These are phyloP conservation scores for Cordyceps javanica DNA, from an alignment of 2,329 filamentous ascomycete species.

Conservation along the genomic window DNA sequence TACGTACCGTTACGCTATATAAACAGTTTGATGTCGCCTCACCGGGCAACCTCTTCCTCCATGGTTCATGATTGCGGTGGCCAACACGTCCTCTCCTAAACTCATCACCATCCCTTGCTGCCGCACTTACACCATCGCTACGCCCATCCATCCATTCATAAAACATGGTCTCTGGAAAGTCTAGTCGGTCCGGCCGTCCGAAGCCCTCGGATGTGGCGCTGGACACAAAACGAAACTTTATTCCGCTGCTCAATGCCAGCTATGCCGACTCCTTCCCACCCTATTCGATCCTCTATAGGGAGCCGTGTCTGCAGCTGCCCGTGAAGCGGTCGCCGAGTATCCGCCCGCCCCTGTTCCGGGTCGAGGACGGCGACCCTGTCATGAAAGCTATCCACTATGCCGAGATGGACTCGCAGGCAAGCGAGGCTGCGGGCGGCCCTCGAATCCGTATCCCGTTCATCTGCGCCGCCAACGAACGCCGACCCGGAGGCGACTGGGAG, in stretches of 20 bases:
- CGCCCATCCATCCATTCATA: background rate
- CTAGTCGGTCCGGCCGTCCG: conserved; percentile 37
- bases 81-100: background rate
- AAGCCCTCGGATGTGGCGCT: conserved; percentile 62
- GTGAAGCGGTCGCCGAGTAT: conserved; percentile 31
- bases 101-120: background rate
- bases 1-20: background rate
- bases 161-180: conserved; percentile 28
- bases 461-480: conserved; percentile 69
- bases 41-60: background rate
- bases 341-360: conserved; percentile 40
- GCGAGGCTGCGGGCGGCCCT: conserved; percentile 25
- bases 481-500: conserved; percentile 76
- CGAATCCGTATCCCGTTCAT: conserved; percentile 55
- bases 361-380: conserved; percentile 53
- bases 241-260: conserved; percentile 56
- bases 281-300: conserved; percentile 53
- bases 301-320: conserved; percentile 41
- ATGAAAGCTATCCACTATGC: conserved; percentile 54
- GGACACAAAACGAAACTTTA: conserved; percentile 65
- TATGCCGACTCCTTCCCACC: conserved; percentile 49
- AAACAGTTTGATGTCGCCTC: background rate
- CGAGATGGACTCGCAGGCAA: conserved; percentile 31
- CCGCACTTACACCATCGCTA: background rate
- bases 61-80: background rate